These are phyloP conservation scores for Trametes villosa DNA, from an alignment of 768 basidiomycete genomes.

Conservation along the genomic window DNA sequence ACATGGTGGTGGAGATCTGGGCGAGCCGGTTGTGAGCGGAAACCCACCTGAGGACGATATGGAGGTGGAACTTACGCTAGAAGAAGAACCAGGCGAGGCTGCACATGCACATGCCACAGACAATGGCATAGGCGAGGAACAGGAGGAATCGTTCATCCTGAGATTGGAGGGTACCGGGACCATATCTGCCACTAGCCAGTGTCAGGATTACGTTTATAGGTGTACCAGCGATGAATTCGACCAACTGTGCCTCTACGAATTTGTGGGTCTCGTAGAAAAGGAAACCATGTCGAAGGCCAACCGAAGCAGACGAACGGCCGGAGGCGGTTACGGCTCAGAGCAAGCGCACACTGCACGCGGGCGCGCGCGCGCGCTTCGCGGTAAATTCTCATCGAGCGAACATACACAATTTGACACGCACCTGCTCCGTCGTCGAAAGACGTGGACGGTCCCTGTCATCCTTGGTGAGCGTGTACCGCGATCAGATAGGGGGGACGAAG, in stretches of 20 bases:
- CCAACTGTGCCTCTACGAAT: neutral
- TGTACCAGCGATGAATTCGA: neutral
- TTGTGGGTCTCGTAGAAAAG: neutral
- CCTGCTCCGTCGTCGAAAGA: neutral
- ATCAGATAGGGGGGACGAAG: neutral
- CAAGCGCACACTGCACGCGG: too few species aligned
- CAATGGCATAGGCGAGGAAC: too few species aligned
- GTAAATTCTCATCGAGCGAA: neutral
- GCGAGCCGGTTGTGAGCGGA: too few species aligned
- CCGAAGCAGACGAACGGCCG: too few species aligned
- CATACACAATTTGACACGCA: conserved; percentile 14
- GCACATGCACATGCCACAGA: too few species aligned
- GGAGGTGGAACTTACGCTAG: too few species aligned
- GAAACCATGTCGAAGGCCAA: neutral
- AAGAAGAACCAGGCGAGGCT: too few species aligned
- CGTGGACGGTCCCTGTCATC: conserved; percentile 12
- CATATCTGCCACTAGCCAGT: neutral
- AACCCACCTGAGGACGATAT: too few species aligned
- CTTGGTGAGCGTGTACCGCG: conserved; percentile 9
- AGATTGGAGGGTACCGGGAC: neutral
- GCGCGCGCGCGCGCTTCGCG: neutral
- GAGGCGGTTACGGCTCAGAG: too few species aligned
- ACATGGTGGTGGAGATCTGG: too few species aligned
- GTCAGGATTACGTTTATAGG: neutral
- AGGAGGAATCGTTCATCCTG: neutral